Conservation (phyloP, 2,329 filamentous ascomycete genomes). For the Ophiostoma sp. region DNA sequence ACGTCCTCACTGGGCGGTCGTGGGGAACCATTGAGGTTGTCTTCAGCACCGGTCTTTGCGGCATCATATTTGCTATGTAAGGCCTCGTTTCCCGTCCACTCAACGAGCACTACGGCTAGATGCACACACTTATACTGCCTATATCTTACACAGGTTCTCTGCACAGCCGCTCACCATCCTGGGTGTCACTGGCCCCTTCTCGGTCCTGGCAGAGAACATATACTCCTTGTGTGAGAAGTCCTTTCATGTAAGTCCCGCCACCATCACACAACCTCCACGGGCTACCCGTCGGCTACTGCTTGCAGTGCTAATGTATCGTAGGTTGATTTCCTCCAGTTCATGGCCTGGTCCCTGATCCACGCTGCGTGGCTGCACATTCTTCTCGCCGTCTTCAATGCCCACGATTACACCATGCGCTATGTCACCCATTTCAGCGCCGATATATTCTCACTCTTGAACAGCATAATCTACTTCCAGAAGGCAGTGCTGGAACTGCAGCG, state of each 20-base stretch:
- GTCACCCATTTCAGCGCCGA: slow-evolving; percentile 19
- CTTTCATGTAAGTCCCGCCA: neutral
- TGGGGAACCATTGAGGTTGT: slow-evolving; percentile 22
- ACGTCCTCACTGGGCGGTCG: slow-evolving; percentile 19
- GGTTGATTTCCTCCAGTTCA: slow-evolving; percentile 21
- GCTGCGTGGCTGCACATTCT: slow-evolving; percentile 18
- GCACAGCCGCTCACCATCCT: neutral
- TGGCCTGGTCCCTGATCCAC: slow-evolving; percentile 20
- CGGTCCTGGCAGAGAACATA: neutral
- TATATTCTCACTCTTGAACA: slow-evolving; percentile 20
- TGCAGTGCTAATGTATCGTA: neutral
- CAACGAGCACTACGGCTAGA: neutral
- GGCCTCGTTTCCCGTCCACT: neutral
- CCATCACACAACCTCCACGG: too few species aligned
- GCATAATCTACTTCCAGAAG: slow-evolving; percentile 21
- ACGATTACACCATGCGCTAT: slow-evolving; percentile 21
- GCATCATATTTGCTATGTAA: slow-evolving; percentile 20
- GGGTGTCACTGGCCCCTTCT: slow-evolving; percentile 3
- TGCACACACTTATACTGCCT: neutral
- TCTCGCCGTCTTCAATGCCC: slow-evolving; percentile 19
- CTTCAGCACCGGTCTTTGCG: slow-evolving; percentile 20
- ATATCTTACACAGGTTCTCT: neutral
- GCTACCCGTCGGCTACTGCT: too few species aligned
- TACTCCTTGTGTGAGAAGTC: neutral
- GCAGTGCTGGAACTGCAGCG: slow-evolving; percentile 17